Percentiles rank a stretch among this genome's conserved stretches.
Conservation (phyloP, 1,284 basidiomycete genomes). For the Pseudozyma tsukubaensis region DNA sequence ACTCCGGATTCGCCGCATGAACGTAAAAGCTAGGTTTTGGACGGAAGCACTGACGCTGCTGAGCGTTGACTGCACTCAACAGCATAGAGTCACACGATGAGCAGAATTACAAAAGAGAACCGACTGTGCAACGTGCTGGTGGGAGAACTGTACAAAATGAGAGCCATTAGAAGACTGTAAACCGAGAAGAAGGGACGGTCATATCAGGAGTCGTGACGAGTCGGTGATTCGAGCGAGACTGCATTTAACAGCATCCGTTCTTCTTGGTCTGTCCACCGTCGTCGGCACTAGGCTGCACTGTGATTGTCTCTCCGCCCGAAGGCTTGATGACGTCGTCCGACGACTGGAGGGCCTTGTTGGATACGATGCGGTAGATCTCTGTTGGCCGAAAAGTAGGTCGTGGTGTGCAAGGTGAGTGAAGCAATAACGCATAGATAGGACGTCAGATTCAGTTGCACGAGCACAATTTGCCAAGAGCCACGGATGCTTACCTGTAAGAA, state of each 20-base stretch:
- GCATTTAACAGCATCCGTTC: constrained; percentile 66
- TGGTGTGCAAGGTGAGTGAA: neutral
- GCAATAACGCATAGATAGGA: constrained; percentile 6
- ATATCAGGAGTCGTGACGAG: constrained; percentile 4
- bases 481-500: constrained; percentile 81
- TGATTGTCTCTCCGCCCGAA: constrained; percentile 68
- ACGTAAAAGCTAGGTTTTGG: too few species aligned
- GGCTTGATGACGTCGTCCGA: constrained; percentile 69
- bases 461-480: too few species aligned
- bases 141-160: constrained; percentile 19
- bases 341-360: constrained; percentile 68
- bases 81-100: neutral
- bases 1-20: too few species aligned
- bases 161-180: neutral
- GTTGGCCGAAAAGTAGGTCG: neutral
- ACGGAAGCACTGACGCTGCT: too few species aligned
- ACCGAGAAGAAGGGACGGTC: neutral
- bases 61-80: too few species aligned
- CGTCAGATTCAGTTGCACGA: constrained; percentile 2
- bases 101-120: neutral
- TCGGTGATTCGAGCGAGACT: constrained; percentile 7
- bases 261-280: constrained; percentile 67
- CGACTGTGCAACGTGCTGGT: neutral
- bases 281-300: constrained; percentile 67
- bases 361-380: constrained; percentile 69